Evolutionary conservation across 106 monocot species (phyloP), one percentile per base, ranked within the genome.

Genomic region (Vanilla planifolia): DNA sequence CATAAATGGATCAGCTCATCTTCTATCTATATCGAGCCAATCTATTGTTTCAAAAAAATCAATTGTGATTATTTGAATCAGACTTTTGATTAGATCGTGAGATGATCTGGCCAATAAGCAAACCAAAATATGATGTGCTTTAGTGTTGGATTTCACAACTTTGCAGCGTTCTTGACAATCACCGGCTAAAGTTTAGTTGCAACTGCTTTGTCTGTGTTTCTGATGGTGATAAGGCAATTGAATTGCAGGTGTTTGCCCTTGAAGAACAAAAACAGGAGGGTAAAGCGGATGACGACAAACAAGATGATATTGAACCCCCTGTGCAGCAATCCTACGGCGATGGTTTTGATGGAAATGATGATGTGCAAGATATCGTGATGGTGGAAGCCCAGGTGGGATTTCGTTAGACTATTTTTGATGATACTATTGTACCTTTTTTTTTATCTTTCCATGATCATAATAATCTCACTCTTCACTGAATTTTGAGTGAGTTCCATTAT

Each of bases 231-330:
- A 16, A 53, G 15, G 30, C 27, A 13, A 30, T 53, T 34, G 17
- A 35, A 21, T 57, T 57, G 64, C 62, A 92, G 92, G 67, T 87
- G 68, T 64, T 61, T 53, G 65, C 68, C 45, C 39, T 73, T 52
- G 92, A 89, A 70, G 89, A 92, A 46, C 77, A 80, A 64, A 81
- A 77, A 7, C 68, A 78, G 65, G 85, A 79, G 20, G 67, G 61
- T 71, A 60, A 67, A 59, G 65, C 32, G 5, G 81, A 82, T 59
- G 81, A 88, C 15, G 71, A 48, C 30, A 84, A 79, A 34, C 58
- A 74, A 24, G 73, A 47, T 32, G 80, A 87, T 58, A 60, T 14
- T 21, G 67, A 80, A 36, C 45, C 68, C 33, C 72, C 77, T 15
- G 45, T 61, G 41, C 53, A 21, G 35, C 23, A 52, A 6, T 15